Evolutionary conservation across 805 yeast genomes (phyloP).

Genomic region (Candida methanosorbosa): DNA sequence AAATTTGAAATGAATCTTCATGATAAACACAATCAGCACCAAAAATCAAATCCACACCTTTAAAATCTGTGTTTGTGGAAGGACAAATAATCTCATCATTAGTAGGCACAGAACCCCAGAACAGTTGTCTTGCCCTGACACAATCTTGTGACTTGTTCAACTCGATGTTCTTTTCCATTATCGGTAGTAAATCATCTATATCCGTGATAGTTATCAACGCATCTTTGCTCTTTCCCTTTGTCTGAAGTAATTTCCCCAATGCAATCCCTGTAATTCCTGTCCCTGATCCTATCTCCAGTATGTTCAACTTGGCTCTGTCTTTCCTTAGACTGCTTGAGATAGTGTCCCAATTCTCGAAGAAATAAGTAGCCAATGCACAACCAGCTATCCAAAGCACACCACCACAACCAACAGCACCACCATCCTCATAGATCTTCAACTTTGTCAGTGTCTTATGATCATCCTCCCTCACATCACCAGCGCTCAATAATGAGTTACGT

Average conservation of each 20-base stretch:
- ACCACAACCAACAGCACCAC: slow-evolving; percentile 56
- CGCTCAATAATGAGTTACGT: too few relatives aligned
- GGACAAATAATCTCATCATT: slow-evolving; percentile 25
- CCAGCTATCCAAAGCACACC: slow-evolving; percentile 60
- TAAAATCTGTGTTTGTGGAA: too few relatives aligned
- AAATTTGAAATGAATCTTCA: slow-evolving; percentile 43
- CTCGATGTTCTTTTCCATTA: slow-evolving; percentile 36
- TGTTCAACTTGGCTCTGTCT: slow-evolving; percentile 7
- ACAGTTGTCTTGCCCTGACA: slow-evolving; percentile 33
- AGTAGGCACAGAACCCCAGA: slow-evolving; percentile 36
- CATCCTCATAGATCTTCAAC: slow-evolving; percentile 40
- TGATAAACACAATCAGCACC: slow-evolving; percentile 58
- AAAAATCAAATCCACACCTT: slow-evolving; percentile 34
- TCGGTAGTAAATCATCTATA: slow-evolving; percentile 35
- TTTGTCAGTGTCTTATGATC: too few relatives aligned
- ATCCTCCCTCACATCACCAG: too few relatives aligned
- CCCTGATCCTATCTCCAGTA: slow-evolving; percentile 50
- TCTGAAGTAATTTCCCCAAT: slow-evolving; percentile 21
- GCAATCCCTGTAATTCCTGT: slow-evolving; percentile 46
- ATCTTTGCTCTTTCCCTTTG: slow-evolving; percentile 4
- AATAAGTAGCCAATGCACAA: slow-evolving; percentile 39
- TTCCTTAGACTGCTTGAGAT: neutral
- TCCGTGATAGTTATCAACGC: slow-evolving; percentile 39
- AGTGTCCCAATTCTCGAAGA: slow-evolving; percentile 20
- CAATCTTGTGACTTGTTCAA: slow-evolving; percentile 27